A percentile compares a stretch with the other conserved stretches of the same genome.
phyloP scores from a whole-genome alignment of 345 rosid species.

The Sapria himalayana region DNA sequence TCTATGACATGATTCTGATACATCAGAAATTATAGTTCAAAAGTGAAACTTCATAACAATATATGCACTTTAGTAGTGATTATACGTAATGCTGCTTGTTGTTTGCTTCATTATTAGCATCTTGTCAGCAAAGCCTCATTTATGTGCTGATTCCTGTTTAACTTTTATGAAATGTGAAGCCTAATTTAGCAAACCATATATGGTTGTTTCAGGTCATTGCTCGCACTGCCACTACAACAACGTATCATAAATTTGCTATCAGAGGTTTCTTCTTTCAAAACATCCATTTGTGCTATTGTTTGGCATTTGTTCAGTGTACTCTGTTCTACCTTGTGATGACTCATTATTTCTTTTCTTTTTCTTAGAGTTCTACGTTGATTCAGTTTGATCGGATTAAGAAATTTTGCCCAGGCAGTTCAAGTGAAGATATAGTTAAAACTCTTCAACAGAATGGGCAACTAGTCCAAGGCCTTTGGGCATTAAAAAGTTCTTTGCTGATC shows the following conservation, averaged over 20 bases:
- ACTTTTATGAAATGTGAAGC: too few relatives aligned
- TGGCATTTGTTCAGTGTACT: too few relatives aligned
- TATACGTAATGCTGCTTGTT: too few relatives aligned
- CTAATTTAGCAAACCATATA: too few relatives aligned
- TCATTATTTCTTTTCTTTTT: conserved; percentile 2
- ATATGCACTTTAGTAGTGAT: too few relatives aligned
- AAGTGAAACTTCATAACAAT: too few relatives aligned
- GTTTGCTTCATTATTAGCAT: too few relatives aligned
- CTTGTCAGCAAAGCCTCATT: too few relatives aligned
- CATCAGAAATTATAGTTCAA: too few relatives aligned
- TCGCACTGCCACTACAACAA: conserved; percentile 41
- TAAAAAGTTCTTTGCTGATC: conserved; percentile 27
- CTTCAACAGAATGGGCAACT: conserved; percentile 38
- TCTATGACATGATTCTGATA: too few relatives aligned
- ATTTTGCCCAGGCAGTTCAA: conserved; percentile 28
- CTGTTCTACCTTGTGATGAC: conserved; percentile 7
- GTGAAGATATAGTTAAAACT: conserved; percentile 27
- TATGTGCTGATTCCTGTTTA: too few relatives aligned
- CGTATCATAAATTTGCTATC: conserved; percentile 45
- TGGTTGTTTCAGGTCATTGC: conserved; percentile 45
- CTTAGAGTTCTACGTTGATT: conserved; percentile 35
- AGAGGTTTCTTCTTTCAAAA: conserved; percentile 31
- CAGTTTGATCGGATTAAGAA: conserved; percentile 46
- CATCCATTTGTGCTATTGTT: not conserved
- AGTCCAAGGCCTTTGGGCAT: conserved; percentile 82